phyloP scores from a whole-genome alignment of 2,329 filamentous ascomycete genomes.

The Orbilia quercus region DNA sequence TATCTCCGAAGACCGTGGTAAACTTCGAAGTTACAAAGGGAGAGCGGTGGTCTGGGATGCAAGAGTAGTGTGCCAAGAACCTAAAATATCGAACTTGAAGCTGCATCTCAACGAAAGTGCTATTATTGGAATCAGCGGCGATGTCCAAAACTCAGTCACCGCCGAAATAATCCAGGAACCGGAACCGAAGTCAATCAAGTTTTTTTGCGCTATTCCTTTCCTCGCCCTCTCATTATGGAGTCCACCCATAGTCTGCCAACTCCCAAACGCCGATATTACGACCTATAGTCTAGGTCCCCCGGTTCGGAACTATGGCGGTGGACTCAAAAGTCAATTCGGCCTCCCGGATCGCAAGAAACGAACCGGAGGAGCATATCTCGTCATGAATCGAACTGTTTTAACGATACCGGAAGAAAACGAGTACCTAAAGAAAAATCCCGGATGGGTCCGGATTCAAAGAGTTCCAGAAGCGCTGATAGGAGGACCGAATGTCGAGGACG shows the following conservation, averaged over 20 bases:
- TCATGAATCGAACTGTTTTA: conserved; percentile 7
- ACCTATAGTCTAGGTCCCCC: not conserved
- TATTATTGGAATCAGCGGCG: not conserved
- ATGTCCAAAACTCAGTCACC: not conserved
- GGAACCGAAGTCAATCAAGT: not conserved
- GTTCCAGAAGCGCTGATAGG: not conserved
- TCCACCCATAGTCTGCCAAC: not conserved
- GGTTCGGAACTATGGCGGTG: conserved; percentile 2
- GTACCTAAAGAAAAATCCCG: no score
- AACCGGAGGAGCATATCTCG: conserved; percentile 15
- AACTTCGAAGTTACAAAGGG: conserved; percentile 13
- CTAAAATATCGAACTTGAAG: conserved; percentile 10
- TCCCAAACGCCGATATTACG: not conserved
- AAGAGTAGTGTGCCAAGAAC: conserved; percentile 35
- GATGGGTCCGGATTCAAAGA: conserved; percentile 4
- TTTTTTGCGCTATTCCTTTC: no score
- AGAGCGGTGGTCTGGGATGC: conserved; percentile 32
- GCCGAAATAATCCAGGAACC: not conserved
- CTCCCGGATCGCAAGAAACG: not conserved
- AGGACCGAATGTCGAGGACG: not conserved
- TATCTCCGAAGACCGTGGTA: conserved; percentile 16
- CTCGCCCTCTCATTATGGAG: not conserved
- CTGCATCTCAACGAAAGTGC: not conserved
- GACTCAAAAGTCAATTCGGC: conserved; percentile 25
- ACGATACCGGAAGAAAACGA: conserved; percentile 1